Evolutionary conservation across 768 basidiomycete species (phyloP).

Genomic region (Cystobasidium ongulense): DNA sequence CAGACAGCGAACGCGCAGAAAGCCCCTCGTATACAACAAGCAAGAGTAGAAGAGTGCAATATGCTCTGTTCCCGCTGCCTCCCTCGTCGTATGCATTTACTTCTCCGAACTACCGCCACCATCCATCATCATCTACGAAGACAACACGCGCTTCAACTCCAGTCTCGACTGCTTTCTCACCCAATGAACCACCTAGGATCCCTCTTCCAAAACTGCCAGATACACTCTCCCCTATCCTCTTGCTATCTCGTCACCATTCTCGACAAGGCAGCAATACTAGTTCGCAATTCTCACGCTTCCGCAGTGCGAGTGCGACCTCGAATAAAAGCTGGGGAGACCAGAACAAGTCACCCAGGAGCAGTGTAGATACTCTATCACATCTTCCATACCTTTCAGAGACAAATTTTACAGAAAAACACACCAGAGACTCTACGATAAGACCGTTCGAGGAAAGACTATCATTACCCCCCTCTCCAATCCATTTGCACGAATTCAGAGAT

Average conservation of each 20-base stretch:
- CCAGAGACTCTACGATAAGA: neutral
- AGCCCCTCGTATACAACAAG: neutral
- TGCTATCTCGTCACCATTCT: neutral
- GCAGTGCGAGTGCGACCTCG: neutral
- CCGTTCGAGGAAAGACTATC: neutral
- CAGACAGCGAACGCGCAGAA: neutral
- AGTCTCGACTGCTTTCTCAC: neutral
- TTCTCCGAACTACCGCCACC: no score
- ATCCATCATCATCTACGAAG: neutral
- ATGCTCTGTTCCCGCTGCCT: neutral
- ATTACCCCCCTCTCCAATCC: neutral
- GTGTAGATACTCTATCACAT: neutral
- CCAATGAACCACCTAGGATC: neutral
- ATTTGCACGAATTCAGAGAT: neutral
- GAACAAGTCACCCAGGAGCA: neutral
- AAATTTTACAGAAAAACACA: neutral
- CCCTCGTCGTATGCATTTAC: no score
- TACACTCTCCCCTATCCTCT: neutral
- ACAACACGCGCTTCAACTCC: neutral
- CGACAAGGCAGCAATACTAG: neutral
- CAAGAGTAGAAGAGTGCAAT: neutral
- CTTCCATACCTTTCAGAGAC: neutral
- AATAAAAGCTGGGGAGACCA: neutral
- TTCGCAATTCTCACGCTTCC: neutral
- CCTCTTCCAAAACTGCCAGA: neutral